A percentile compares a stretch with the other conserved stretches of the same genome.
phyloP scores from a whole-genome alignment of 2,329 filamentous ascomycete genomes.

The Aspergillus aculeatinus region DNA sequence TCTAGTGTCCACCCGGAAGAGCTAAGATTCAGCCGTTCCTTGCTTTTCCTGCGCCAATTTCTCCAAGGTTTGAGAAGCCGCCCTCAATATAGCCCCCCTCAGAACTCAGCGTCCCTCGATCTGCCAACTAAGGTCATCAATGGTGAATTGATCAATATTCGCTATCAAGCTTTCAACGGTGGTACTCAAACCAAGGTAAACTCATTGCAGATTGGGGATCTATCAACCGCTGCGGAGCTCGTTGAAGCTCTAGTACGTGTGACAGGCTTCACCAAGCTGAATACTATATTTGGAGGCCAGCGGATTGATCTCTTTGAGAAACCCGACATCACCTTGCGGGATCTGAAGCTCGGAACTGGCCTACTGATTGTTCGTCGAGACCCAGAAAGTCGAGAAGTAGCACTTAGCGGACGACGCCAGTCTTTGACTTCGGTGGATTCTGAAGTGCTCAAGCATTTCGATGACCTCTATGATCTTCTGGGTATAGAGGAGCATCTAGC shows the following conservation, averaged over 20 bases:
- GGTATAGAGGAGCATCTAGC: conserved; percentile 69
- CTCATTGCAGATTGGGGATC: conserved; percentile 63
- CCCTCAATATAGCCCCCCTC: conserved; percentile 60
- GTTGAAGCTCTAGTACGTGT: conserved; percentile 64
- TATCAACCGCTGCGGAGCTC: conserved; percentile 70
- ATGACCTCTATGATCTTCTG: conserved; percentile 78
- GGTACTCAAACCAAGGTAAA: conserved; percentile 59
- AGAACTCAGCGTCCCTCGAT: conserved; percentile 59
- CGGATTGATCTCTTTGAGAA: conserved; percentile 62
- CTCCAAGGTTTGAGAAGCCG: conserved; percentile 54
- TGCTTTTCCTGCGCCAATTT: conserved; percentile 68
- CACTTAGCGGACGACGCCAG: conserved; percentile 42
- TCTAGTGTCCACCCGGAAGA: conserved; percentile 52
- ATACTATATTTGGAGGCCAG: conserved; percentile 68
- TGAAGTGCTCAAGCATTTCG: conserved; percentile 78
- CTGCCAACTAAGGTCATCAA: conserved; percentile 54
- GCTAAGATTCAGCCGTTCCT: conserved; percentile 65
- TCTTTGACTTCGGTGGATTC: conserved; percentile 65
- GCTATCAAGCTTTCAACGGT: conserved; percentile 72
- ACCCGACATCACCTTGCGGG: conserved; percentile 62
- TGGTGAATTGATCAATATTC: conserved; percentile 66
- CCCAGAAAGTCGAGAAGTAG: conserved; percentile 47
- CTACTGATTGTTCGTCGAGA: conserved; percentile 64
- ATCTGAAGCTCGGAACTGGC: conserved; percentile 65
- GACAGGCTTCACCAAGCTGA: conserved; percentile 75